Conservation (phyloP, 495 filamentous ascomycete genomes). For the Penicillium alfredii region DNA sequence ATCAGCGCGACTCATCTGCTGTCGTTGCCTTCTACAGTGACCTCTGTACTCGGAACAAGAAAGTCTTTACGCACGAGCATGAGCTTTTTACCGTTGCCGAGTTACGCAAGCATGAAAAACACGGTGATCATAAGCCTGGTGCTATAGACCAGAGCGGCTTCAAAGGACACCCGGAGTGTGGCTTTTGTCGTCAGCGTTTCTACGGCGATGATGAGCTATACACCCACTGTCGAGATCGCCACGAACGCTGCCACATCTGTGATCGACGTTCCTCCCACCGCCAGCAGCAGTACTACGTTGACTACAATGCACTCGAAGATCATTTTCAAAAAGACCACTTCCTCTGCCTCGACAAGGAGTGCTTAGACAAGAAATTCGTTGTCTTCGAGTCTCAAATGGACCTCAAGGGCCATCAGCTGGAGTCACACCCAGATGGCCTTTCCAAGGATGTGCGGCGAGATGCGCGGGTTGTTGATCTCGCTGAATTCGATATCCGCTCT, state of each 20-base stretch:
- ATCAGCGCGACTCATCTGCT: slow-evolving; percentile 5
- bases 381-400: slow-evolving; percentile 94
- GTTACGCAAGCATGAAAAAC: slow-evolving; percentile 78
- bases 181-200: slow-evolving; percentile 85
- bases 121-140: slow-evolving; percentile 88
- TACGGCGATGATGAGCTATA: slow-evolving; percentile 96
- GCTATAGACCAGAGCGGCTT: slow-evolving; percentile 91
- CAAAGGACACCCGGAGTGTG: slow-evolving; percentile 91
- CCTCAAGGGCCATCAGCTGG: slow-evolving; percentile 79
- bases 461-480: slow-evolving; percentile 80
- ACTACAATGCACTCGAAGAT: slow-evolving; percentile 75
- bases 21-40: slow-evolving; percentile 43
- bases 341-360: slow-evolving; percentile 76
- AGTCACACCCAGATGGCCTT: slow-evolving; percentile 66
- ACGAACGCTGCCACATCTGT: slow-evolving; percentile 93
- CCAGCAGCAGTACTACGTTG: slow-evolving; percentile 79
- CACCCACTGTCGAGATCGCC: slow-evolving; percentile 81
- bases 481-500: slow-evolving; percentile 70
- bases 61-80: slow-evolving; percentile 97
- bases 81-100: slow-evolving; percentile 82
- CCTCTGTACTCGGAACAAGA: slow-evolving; percentile 90
- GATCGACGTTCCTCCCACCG: slow-evolving; percentile 63
- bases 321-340: slow-evolving; percentile 90
- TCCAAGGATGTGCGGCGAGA: slow-evolving; percentile 82
- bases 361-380: slow-evolving; percentile 95